phyloP scores from a whole-genome alignment of 202 grass and related monocot species.

The Dendrocalamus latiflorus region DNA sequence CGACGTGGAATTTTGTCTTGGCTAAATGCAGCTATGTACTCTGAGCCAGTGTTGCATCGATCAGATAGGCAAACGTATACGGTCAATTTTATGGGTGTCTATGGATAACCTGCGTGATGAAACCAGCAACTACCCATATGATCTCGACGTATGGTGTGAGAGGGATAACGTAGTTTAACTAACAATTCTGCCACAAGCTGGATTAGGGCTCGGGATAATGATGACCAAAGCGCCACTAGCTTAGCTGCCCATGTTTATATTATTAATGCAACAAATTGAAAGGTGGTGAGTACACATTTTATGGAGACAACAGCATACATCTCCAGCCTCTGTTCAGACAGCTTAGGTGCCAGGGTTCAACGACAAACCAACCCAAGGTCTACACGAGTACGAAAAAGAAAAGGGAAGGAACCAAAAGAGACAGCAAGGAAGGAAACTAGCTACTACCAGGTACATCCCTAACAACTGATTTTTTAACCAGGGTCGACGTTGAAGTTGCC shows the following conservation, averaged over 20 bases:
- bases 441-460: too few relatives aligned
- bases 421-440: too few relatives aligned
- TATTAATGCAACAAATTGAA: not conserved
- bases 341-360: too few relatives aligned
- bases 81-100: constrained; percentile 1
- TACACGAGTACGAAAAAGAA: too few relatives aligned
- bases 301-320: too few relatives aligned
- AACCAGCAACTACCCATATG: constrained; percentile 3
- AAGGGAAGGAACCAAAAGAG: too few relatives aligned
- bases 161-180: constrained; percentile 8
- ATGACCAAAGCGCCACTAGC: not conserved
- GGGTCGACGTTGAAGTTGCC: too few relatives aligned
- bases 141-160: not conserved
- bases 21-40: constrained; percentile 1
- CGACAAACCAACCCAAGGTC: too few relatives aligned
- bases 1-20: not conserved
- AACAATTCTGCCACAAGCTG: not conserved
- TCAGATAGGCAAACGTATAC: not conserved
- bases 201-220: constrained; percentile 15
- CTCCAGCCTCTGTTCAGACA: too few relatives aligned
- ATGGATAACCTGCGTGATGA: constrained; percentile 33
- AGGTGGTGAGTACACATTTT: not conserved
- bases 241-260: not conserved
- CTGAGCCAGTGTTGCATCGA: not conserved
- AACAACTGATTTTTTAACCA: too few relatives aligned